Conservation (phyloP, 192 early-diverging fungal genomes). For the Mortierella antarctica region DNA sequence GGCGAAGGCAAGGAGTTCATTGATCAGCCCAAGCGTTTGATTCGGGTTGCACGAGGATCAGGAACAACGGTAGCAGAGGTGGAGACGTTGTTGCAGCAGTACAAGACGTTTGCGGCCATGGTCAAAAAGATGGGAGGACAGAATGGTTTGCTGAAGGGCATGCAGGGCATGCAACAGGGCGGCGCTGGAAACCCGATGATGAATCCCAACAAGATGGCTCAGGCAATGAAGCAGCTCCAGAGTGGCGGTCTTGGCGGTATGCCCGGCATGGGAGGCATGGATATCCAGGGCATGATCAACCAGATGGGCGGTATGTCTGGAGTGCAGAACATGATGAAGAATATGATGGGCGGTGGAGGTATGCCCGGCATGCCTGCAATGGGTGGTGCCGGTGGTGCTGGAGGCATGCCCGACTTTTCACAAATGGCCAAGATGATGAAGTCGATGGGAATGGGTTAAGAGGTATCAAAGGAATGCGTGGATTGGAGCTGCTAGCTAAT, state of each 20-base stretch:
- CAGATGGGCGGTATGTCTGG: slow-evolving; percentile 75
- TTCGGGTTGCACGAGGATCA: slow-evolving; percentile 86
- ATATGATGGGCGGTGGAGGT: slow-evolving; percentile 32
- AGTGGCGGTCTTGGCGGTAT: slow-evolving; percentile 53
- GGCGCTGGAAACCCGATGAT: slow-evolving; percentile 32
- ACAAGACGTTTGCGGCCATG: slow-evolving; percentile 83
- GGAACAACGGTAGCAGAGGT: slow-evolving; percentile 87
- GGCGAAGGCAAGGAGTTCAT: slow-evolving; percentile 88
- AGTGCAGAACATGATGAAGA: slow-evolving; percentile 80
- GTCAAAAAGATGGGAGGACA: slow-evolving; percentile 95
- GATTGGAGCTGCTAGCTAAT: not conserved
- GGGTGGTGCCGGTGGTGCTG: slow-evolving; percentile 24
- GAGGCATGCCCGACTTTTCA: slow-evolving; percentile 71
- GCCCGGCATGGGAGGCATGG: slow-evolving; percentile 67
- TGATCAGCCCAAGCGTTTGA: slow-evolving; percentile 74
- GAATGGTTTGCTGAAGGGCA: slow-evolving; percentile 80
- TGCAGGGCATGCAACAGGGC: slow-evolving; percentile 58
- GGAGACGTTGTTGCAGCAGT: slow-evolving; percentile 83
- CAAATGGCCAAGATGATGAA: slow-evolving; percentile 84
- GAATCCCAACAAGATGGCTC: slow-evolving; percentile 36
- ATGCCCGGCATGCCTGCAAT: slow-evolving; percentile 32
- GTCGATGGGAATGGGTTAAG: slow-evolving; percentile 66
- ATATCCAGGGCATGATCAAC: slow-evolving; percentile 76
- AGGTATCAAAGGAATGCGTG: not conserved
- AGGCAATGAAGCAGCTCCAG: slow-evolving; percentile 53